Base-by-base conservation (phyloP, 495 filamentous ascomycete species). In the Tetracladium marchalianum region DNA sequence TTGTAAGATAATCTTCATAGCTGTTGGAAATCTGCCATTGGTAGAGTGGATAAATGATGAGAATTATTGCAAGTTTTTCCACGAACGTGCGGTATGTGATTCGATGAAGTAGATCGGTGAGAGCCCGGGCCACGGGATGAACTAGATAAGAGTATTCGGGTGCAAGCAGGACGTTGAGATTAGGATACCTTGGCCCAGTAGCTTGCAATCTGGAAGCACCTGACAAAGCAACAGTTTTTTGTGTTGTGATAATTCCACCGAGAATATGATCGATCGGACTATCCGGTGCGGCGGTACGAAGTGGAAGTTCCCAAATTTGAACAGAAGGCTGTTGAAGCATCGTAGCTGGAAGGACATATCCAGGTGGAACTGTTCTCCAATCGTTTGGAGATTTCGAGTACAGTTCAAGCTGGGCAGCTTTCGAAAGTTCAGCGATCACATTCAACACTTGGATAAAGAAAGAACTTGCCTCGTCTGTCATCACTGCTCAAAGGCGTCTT, bases 21-120 rank as follows among this genome's bases (percentile, higher is more conserved):
- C 50, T 53, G 0, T 57, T 54, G 1, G 34, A 47, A 9, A 61
- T 55, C 19, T 57, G 48, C 59, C 57, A 62, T 43, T 52, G 54
- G 8, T 50, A 10, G 4, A 59, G 27, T 11, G 22, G 33, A 32
- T 55, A 44, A 8, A 51, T 45, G 4, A 50, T 13, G 15, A 38
- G 27, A n/a, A 50, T 16, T 11, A 35, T 19, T 4, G 24, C 51
- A 4, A 24, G 39, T 17, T 43, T 54, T 18, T 43, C 46, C 9
- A 46, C n/a, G 11, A 50, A 12, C 2, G 36, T 31, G 5, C 19
- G 35, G 1, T 46, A 24, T 10, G 42, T 15, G 6, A 46, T 50
- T 39, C 47, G 36, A 1, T 38, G 43, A 6, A 55, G 24, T 18
- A 55, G 52, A 40, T 44, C 46, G 15, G 47, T 16, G 16, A 55